These are phyloP conservation scores for Populus davidiana DNA, from an alignment of 345 rosid genomes.

Conservation along the genomic window DNA sequence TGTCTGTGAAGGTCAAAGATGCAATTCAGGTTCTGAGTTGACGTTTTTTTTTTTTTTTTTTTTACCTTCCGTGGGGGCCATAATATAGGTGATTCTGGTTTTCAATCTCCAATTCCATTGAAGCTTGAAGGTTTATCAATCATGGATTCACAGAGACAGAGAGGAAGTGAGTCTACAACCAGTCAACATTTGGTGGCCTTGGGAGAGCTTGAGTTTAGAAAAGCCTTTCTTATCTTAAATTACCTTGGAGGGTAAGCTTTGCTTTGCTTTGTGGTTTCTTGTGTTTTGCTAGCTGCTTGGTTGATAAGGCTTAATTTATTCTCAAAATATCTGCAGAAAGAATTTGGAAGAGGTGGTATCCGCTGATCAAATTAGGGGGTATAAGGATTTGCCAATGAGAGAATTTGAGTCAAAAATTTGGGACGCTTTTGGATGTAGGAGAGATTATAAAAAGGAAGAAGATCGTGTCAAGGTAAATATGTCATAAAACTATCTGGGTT, in stretches of 20 bases:
- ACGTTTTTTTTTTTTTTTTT: too few relatives aligned
- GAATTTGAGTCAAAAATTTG: constrained; percentile 52
- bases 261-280: constrained; percentile 11
- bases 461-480: constrained; percentile 37
- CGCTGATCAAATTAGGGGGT: constrained; percentile 37
- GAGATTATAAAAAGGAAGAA: constrained; percentile 8
- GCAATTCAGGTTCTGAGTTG: too few relatives aligned
- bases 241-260: constrained; percentile 60
- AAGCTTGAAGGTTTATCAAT: too few relatives aligned
- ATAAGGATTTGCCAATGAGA: constrained; percentile 44
- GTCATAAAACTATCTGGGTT: not conserved
- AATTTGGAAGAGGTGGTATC: constrained; percentile 29
- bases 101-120: not conserved
- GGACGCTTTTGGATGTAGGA: constrained; percentile 19
- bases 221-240: constrained; percentile 55
- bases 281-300: not conserved
- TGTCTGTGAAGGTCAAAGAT: too few relatives aligned
- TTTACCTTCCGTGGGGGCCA: too few relatives aligned
- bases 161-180: too few relatives aligned
- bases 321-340: constrained; percentile 21
- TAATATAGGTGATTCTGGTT: not conserved
- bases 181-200: constrained; percentile 45
- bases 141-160: too few relatives aligned
- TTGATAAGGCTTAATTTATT: not conserved
- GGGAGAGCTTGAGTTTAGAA: constrained; percentile 59